Percentiles rank a stretch among this genome's conserved stretches.
Evolutionary conservation across 1,284 basidiomycete genomes (phyloP).

Genomic region (Volvariella volvacea): DNA sequence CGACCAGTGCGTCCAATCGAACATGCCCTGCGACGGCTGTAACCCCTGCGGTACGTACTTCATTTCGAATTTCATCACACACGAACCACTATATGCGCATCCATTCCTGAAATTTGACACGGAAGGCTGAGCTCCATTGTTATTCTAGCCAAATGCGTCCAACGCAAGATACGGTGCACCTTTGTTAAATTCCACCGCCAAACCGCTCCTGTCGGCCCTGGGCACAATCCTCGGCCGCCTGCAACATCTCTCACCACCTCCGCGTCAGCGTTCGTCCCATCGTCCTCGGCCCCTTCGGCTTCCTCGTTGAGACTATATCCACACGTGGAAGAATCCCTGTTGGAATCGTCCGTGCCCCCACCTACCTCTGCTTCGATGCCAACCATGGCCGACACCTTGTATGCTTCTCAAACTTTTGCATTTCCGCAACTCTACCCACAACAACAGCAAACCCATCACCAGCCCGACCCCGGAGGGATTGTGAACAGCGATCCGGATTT

Average conservation of each 20-base stretch:
- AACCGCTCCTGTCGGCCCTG: slow-evolving; percentile 68
- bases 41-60: slow-evolving; percentile 68
- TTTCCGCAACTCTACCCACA: slow-evolving; percentile 28
- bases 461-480: slow-evolving; percentile 1
- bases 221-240: slow-evolving; percentile 35
- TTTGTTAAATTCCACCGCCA: slow-evolving; percentile 84
- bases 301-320: not conserved
- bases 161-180: slow-evolving; percentile 72
- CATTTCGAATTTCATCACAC: not conserved
- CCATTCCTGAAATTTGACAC: not conserved
- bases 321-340: not conserved
- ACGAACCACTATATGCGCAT: not conserved
- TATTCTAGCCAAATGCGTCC: slow-evolving; percentile 64
- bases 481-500: slow-evolving; percentile 29
- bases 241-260: slow-evolving; percentile 1
- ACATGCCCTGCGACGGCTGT: slow-evolving; percentile 74
- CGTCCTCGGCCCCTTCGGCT: not conserved
- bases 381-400: slow-evolving; percentile 22
- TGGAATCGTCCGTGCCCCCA: slow-evolving; percentile 4
- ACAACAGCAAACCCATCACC: slow-evolving; percentile 11
- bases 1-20: slow-evolving; percentile 80
- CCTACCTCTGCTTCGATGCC: slow-evolving; percentile 15
- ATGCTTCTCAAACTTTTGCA: slow-evolving; percentile 22
- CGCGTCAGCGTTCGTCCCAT: slow-evolving; percentile 6
- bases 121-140: not conserved